Conservation (phyloP, 768 basidiomycete species). For the Rickenella mellea region DNA sequence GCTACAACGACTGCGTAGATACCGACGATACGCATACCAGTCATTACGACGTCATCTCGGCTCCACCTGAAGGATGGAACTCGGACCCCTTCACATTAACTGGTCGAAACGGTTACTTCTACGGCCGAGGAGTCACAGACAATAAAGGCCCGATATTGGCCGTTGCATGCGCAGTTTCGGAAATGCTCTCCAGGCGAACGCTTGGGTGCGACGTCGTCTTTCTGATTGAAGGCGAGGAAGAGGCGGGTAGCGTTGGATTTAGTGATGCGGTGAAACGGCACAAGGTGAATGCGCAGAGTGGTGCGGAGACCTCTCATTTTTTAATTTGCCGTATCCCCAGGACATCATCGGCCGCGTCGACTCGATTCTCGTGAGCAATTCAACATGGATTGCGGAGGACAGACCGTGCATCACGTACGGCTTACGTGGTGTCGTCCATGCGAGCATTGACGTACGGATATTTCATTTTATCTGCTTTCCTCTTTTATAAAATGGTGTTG, state of each 20-base stretch:
- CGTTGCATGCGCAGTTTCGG: constrained; percentile 80
- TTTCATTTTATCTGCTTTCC: neutral
- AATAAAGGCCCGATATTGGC: constrained; percentile 95
- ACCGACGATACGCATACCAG: constrained; percentile 25
- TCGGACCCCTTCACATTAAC: constrained; percentile 77
- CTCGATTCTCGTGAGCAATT: constrained; percentile 88
- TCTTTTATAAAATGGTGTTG: neutral
- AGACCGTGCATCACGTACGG: constrained; percentile 94
- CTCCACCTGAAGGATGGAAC: constrained; percentile 64
- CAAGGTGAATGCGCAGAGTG: constrained; percentile 45
- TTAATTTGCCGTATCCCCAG: constrained; percentile 24
- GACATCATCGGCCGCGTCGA: constrained; percentile 79
- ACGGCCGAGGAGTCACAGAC: constrained; percentile 87
- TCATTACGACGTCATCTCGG: constrained; percentile 95
- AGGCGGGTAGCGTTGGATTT: constrained; percentile 87
- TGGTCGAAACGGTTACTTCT: constrained; percentile 82
- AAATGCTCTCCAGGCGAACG: constrained; percentile 59
- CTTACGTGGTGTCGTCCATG: constrained; percentile 87
- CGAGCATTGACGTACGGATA: constrained; percentile 52
- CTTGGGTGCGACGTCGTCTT: constrained; percentile 85
- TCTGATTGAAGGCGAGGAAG: constrained; percentile 94
- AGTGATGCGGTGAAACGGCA: constrained; percentile 61
- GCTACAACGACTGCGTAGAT: neutral
- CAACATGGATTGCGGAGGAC: constrained; percentile 92
- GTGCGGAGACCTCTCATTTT: neutral